Evolutionary conservation across 768 basidiomycete genomes (phyloP), one percentile per base, ranked within the genome.

Genomic region (Mrakia hoshinonis): DNA sequence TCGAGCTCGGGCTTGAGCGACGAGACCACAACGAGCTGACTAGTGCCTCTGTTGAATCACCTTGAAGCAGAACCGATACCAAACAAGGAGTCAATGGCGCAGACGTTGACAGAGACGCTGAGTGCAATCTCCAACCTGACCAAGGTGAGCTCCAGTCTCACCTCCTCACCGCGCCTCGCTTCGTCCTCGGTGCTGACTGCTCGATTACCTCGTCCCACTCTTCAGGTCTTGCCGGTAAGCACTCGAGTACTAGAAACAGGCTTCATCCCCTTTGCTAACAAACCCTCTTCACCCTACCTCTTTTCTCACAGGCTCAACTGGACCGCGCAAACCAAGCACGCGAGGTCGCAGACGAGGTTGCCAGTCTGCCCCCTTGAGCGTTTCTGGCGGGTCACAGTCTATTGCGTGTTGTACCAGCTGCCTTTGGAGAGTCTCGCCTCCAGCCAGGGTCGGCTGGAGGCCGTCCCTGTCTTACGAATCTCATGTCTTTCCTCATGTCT

Each of bases 271-370:
- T 5, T 34, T 11, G 26, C 10, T 29, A 11, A 2, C 9, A 38
- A 13, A 5, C 15, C 36, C 29, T 15, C 31, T 34, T 36, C 66
- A 12, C 24, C 63, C n/a, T 24, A 26, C n/a, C 24, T 24, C 15
- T 24, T n/a, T 11, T 2, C 39, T 26, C 62, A 24, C 55, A 68
- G 67, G 24, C 67, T 39, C 67, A 68, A 55, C 24, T 68, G 20
- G 39, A 68, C 24, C 67, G 67, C 54, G 67, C 67, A 15, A 34
- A 46, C 12, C 67, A 68, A 60, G 67, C 67, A 10, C 11, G 29
- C 38, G 26, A 26, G 38, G 67, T 68, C 55, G 26, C 46, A 15
- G 26, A 46, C 24, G 54, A 68, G 43, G 52, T 68, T 43, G 43
- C 31, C n/a, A 47, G 46, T n/a, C 48, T 66, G 47, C 64, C 64